Evolutionary conservation across 2,329 filamentous ascomycete genomes (phyloP).

Genomic region (Simplicillium aogashimaense): DNA sequence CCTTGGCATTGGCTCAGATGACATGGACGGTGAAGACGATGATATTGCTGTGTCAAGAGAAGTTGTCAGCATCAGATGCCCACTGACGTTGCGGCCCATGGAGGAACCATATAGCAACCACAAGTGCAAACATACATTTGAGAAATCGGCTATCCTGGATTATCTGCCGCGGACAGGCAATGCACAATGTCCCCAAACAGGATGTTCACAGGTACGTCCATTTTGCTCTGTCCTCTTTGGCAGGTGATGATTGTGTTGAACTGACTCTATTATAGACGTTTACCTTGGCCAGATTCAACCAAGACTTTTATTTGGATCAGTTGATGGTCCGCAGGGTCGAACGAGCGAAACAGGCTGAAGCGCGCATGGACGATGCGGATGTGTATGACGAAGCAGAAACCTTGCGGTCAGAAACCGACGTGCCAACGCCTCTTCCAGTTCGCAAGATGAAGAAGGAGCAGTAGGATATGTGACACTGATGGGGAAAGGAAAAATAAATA

Average conservation of each 20-base stretch:
- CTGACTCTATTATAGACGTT: constrained; percentile 30
- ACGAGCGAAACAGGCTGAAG: constrained; percentile 36
- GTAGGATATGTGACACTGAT: too few relatives aligned
- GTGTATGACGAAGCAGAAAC: constrained; percentile 29
- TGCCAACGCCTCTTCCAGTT: too few relatives aligned
- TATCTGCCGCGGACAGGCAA: constrained; percentile 31
- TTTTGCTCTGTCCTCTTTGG: not conserved
- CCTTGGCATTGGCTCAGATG: constrained; percentile 8
- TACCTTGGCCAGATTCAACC: constrained; percentile 20
- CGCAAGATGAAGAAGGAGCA: too few relatives aligned
- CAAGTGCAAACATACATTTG: constrained; percentile 64
- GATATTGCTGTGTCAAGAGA: constrained; percentile 59
- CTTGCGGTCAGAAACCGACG: not conserved
- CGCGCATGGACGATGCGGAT: constrained; percentile 20
- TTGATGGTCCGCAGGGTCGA: constrained; percentile 48
- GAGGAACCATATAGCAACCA: constrained; percentile 55
- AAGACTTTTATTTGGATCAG: constrained; percentile 47
- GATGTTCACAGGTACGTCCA: constrained; percentile 49
- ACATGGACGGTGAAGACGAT: constrained; percentile 46
- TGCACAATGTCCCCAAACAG: constrained; percentile 53
- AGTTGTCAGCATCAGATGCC: constrained; percentile 57
- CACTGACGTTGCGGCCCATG: constrained; percentile 55
- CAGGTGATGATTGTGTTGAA: not conserved
- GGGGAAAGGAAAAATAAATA: constrained; percentile 6
- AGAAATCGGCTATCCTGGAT: constrained; percentile 53